Percentiles rank a stretch among this genome's conserved stretches.
Evolutionary conservation across 164 flowering plant species (phyloP).

Genomic region (Pachysandra terminalis): DNA sequence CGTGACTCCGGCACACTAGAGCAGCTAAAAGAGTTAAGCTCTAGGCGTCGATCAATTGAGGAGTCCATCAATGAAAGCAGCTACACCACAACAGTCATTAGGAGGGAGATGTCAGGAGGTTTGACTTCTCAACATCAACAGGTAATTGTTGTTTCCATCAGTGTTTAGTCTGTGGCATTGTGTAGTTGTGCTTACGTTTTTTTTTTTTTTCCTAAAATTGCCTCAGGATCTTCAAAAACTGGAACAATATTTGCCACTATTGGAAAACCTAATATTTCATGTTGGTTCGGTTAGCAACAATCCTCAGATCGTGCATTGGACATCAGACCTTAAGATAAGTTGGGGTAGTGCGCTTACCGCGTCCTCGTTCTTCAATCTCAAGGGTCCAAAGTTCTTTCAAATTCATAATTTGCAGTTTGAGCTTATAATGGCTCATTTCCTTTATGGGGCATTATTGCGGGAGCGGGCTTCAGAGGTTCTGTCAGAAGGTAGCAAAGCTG

Average conservation of each 20-base stretch:
- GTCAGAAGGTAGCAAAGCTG: constrained; percentile 31
- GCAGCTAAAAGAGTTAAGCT: constrained; percentile 61
- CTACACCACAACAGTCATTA: constrained; percentile 51
- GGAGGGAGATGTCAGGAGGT: constrained; percentile 65
- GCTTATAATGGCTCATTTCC: constrained; percentile 54
- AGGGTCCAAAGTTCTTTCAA: constrained; percentile 43
- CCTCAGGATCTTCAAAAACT: constrained; percentile 53
- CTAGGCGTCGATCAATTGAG: constrained; percentile 51
- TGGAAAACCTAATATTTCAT: constrained; percentile 52
- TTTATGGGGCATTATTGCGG: constrained; percentile 57
- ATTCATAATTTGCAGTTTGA: constrained; percentile 50
- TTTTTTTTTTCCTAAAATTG: constrained; percentile 4
- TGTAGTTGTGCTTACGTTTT: constrained; percentile 9
- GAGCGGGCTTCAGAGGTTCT: constrained; percentile 51
- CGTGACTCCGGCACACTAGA: constrained; percentile 55
- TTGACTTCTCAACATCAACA: constrained; percentile 46
- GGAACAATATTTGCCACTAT: constrained; percentile 51
- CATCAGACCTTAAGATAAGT: constrained; percentile 45
- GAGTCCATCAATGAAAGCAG: constrained; percentile 50
- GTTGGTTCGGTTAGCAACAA: constrained; percentile 23
- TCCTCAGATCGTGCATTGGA: constrained; percentile 28
- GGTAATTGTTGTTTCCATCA: constrained; percentile 26
- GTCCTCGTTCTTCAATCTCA: constrained; percentile 30
- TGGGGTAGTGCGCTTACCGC: constrained; percentile 56
- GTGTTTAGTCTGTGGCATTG: background rate